Conservation (phyloP, 2,329 filamentous ascomycete species). For the Aspergillus sp. region DNA sequence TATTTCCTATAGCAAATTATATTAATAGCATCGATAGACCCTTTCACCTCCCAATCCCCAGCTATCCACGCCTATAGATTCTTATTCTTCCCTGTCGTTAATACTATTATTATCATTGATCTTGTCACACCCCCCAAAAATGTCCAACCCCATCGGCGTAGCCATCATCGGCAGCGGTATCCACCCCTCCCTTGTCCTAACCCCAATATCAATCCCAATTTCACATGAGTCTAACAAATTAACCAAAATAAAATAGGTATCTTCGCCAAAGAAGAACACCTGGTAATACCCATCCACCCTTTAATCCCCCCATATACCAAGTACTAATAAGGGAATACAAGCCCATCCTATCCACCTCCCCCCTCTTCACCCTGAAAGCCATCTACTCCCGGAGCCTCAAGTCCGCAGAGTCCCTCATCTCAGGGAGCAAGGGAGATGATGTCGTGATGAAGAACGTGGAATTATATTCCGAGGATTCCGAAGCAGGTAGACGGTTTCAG, state of each 20-base stretch:
- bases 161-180: slow-evolving; percentile 57
- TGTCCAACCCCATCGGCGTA: slow-evolving; percentile 45
- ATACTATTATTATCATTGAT: not conserved
- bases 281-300: slow-evolving; percentile 36
- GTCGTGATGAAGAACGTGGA: slow-evolving; percentile 41
- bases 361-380: slow-evolving; percentile 53
- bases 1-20: no score
- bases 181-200: slow-evolving; percentile 5
- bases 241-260: slow-evolving; percentile 43
- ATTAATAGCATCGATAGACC: not conserved
- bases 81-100: not conserved
- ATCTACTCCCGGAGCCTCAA: slow-evolving; percentile 61
- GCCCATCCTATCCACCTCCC: slow-evolving; percentile 54
- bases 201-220: not conserved
- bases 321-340: no score
- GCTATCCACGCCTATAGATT: not conserved
- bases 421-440: slow-evolving; percentile 9
- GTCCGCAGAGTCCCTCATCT: slow-evolving; percentile 52
- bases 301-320: not conserved
- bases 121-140: slow-evolving; percentile 15
- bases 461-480: slow-evolving; percentile 59
- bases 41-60: not conserved
- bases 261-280: slow-evolving; percentile 60
- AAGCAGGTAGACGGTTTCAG: slow-evolving; percentile 46
- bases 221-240: not conserved